These are phyloP conservation scores for Zygoascus meyerae DNA, from an alignment of 1,139 yeast species.

Conservation along the genomic window DNA sequence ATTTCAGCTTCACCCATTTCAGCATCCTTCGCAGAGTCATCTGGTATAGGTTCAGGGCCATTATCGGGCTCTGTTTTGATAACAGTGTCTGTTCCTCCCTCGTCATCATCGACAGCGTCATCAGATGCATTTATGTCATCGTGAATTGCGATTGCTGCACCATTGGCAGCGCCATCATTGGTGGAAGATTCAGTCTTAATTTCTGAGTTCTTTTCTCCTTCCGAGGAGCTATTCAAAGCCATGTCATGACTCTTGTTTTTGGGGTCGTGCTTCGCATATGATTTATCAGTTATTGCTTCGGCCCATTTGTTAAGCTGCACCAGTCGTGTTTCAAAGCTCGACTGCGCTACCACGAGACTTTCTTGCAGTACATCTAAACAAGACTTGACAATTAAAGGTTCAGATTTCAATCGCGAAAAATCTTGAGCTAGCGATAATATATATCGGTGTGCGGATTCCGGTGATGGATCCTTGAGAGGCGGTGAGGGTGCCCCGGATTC, in stretches of 20 bases:
- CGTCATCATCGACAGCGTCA: neutral
- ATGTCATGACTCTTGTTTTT: no score
- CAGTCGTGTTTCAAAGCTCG: neutral
- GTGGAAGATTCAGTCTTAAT: neutral
- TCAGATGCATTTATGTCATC: neutral
- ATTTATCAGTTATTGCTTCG: no score
- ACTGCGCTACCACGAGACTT: neutral
- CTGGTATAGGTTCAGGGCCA: neutral
- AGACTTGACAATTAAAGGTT: neutral
- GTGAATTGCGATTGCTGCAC: neutral
- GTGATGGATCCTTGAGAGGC: neutral
- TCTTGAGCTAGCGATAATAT: slow-evolving; percentile 4
- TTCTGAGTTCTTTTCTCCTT: no score
- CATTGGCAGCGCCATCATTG: neutral
- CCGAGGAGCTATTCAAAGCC: no score
- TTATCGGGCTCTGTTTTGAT: no score
- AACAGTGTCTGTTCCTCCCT: neutral
- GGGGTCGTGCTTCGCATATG: no score
- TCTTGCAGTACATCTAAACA: slow-evolving; percentile 4
- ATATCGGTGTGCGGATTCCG: slow-evolving; percentile 5
- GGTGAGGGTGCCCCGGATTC: slow-evolving; percentile 8
- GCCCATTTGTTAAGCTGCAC: slow-evolving; percentile 7
- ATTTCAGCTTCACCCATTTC: slow-evolving; percentile 17
- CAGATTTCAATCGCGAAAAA: neutral
- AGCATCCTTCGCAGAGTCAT: slow-evolving; percentile 7